phyloP scores from a whole-genome alignment of 305 asterid genomes.

The Solanum hybrid region DNA sequence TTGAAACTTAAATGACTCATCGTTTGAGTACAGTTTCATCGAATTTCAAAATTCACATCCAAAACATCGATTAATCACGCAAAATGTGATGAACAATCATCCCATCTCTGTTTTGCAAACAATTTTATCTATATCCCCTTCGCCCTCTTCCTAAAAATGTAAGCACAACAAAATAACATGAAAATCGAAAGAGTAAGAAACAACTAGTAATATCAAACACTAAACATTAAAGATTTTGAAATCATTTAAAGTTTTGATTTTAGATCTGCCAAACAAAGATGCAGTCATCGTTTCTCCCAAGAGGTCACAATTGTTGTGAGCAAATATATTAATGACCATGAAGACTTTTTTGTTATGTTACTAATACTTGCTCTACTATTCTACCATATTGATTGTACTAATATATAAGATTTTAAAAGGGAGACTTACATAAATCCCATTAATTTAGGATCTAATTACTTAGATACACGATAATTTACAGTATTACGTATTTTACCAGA shows the following conservation, averaged over 20 bases:
- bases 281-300: not conserved
- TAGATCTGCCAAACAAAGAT: not conserved
- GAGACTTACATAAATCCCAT: not conserved
- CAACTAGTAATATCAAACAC: not conserved
- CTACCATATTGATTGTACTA: too few species aligned
- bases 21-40: not conserved
- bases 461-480: not conserved
- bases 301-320: not conserved
- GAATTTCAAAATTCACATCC: not conserved
- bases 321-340: not conserved
- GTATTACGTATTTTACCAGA: too few species aligned
- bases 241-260: not conserved
- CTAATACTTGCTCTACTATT: not conserved
- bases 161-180: too few species aligned
- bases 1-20: constrained; percentile 80
- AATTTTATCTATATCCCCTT: not conserved
- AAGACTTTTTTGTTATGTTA: not conserved
- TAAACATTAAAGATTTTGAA: not conserved
- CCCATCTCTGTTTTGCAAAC: not conserved
- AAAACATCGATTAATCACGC: not conserved
- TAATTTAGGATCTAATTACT: too few species aligned
- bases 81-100: not conserved
- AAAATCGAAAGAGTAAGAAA: not conserved
- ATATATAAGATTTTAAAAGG: not conserved
- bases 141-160: not conserved